Evolutionary conservation across 768 basidiomycete genomes (phyloP).

Genomic region (Pisolithus sp.): DNA sequence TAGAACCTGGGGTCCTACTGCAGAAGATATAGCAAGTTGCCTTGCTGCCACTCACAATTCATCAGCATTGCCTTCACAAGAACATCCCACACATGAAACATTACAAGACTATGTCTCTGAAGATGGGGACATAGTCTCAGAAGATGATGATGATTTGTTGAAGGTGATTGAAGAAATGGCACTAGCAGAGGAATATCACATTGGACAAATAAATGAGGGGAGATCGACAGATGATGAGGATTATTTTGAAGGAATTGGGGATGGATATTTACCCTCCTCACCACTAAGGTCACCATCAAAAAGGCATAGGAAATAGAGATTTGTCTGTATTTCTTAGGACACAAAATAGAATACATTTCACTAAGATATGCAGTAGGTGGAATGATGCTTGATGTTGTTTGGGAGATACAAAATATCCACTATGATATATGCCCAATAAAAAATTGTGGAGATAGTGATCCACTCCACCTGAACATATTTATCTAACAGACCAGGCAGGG

Average conservation of each 20-base stretch:
- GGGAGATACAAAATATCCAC: too few relatives aligned
- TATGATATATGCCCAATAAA: too few relatives aligned
- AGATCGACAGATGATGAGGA: background rate
- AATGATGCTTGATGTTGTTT: too few relatives aligned
- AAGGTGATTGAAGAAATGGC: background rate
- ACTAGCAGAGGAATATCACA: conserved; percentile 2
- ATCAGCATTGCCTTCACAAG: background rate
- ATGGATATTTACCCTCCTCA: background rate
- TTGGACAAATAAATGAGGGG: background rate
- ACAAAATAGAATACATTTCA: too few relatives aligned
- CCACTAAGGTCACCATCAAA: background rate
- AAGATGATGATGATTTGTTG: conserved; percentile 1
- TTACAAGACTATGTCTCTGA: background rate
- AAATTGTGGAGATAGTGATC: too few relatives aligned
- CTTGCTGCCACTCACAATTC: too few relatives aligned
- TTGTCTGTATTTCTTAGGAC: too few relatives aligned
- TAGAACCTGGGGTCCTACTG: background rate
- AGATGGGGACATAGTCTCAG: background rate
- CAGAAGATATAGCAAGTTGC: background rate
- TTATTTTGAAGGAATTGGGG: background rate
- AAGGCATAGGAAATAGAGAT: background rate
- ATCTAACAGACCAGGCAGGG: too few relatives aligned
- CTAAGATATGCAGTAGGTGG: too few relatives aligned
- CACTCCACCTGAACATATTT: too few relatives aligned
- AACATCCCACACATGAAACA: background rate